Conservation (phyloP, 2,329 filamentous ascomycete species). For the Sporothrix brasiliensis region DNA sequence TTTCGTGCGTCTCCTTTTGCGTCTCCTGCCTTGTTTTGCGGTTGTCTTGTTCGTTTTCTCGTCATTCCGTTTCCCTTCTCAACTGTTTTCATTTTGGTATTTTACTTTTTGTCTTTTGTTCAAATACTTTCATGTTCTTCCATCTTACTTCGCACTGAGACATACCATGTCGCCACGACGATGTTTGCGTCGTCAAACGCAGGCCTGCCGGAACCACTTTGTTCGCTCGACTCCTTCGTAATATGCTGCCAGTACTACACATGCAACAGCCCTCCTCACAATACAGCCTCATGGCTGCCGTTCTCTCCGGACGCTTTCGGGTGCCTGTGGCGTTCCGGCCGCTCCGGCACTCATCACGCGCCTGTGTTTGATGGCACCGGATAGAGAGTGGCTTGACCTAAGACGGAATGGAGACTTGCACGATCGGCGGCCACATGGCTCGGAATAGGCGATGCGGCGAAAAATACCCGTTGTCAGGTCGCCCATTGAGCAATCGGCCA, state of each 20-base stretch:
- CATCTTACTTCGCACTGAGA: not conserved
- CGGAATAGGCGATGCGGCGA: not conserved
- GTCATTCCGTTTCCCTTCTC: not conserved
- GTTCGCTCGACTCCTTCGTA: not conserved
- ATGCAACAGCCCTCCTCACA: too few species aligned
- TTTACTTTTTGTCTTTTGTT: not conserved
- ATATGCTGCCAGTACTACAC: not conserved
- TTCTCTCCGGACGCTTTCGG: conserved; percentile 1
- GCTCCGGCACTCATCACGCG: conserved; percentile 18
- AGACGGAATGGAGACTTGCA: conserved; percentile 15
- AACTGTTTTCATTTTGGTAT: not conserved
- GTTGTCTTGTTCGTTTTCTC: not conserved
- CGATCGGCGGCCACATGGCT: conserved; percentile 2
- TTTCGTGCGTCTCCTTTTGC: conserved; percentile 17
- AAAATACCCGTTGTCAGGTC: not conserved
- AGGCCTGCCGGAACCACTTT: not conserved
- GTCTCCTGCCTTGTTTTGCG: not conserved
- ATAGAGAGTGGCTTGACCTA: not conserved
- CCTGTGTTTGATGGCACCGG: not conserved
- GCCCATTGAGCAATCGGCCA: not conserved
- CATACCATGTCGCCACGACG: not conserved
- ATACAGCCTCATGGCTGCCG: too few species aligned
- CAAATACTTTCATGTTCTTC: conserved; percentile 1
- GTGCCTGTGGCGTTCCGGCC: conserved; percentile 9
- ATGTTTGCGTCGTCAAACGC: not conserved